A percentile compares a stretch with the other conserved stretches of the same genome.
Conservation (phyloP, 2,329 filamentous ascomycete species). For the Aspergillus sp. region DNA sequence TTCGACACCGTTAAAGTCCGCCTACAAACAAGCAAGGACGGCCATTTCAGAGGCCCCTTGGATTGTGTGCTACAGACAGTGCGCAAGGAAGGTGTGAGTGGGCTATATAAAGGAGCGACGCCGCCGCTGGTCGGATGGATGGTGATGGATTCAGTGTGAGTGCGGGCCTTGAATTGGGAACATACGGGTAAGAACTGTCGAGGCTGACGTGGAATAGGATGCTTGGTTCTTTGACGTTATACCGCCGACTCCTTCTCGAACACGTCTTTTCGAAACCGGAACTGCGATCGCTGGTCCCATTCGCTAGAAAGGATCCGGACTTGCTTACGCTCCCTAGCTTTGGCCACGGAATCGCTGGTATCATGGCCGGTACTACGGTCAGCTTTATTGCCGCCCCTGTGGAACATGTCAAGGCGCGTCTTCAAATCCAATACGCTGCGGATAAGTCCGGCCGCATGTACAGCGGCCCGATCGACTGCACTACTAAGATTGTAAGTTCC, state of each 20-base stretch:
- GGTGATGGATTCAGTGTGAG: slow-evolving; percentile 82
- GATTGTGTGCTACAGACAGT: slow-evolving; percentile 84
- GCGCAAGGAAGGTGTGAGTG: slow-evolving; percentile 77
- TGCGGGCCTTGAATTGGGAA: background rate
- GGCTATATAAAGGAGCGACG: slow-evolving; percentile 91
- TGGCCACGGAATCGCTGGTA: slow-evolving; percentile 84
- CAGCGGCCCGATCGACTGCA: slow-evolving; percentile 81
- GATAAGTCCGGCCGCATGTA: slow-evolving; percentile 77
- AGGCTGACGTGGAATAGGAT: slow-evolving; percentile 53
- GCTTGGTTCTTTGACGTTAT: slow-evolving; percentile 88
- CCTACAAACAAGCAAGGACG: slow-evolving; percentile 76
- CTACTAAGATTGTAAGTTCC: slow-evolving; percentile 58
- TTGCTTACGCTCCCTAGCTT: slow-evolving; percentile 64
- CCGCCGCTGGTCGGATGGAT: slow-evolving; percentile 96
- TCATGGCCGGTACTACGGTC: slow-evolving; percentile 84
- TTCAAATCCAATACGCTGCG: slow-evolving; percentile 91
- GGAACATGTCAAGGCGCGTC: slow-evolving; percentile 89
- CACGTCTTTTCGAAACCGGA: slow-evolving; percentile 67
- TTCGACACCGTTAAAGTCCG: slow-evolving; percentile 98
- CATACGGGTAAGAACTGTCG: background rate
- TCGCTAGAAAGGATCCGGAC: slow-evolving; percentile 34
- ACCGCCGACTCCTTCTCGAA: slow-evolving; percentile 79
- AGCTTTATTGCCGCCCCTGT: slow-evolving; percentile 90
- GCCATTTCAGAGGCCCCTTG: slow-evolving; percentile 80
- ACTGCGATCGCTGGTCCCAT: slow-evolving; percentile 37